Conservation (phyloP, 129 eudicot genomes). For the Lactuca sativa region DNA sequence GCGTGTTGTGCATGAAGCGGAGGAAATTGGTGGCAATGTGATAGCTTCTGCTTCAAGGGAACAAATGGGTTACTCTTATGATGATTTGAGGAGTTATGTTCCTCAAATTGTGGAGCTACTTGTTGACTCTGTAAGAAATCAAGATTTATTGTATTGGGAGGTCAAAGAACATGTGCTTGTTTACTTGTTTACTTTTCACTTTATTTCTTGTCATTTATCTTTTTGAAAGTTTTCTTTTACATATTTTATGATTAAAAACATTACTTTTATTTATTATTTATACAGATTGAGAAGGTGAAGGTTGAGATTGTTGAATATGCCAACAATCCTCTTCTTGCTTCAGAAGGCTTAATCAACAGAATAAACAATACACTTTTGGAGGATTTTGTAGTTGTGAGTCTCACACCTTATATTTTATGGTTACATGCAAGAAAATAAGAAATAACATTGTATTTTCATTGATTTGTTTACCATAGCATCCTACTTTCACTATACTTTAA, state of each 20-base stretch:
- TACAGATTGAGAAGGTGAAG: constrained; percentile 64
- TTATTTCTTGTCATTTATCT: neutral
- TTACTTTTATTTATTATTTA: neutral
- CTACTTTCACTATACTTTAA: too few relatives aligned
- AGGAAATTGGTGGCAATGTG: constrained; percentile 85
- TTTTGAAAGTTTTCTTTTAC: neutral
- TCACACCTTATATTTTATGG: too few relatives aligned
- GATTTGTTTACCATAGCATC: too few relatives aligned
- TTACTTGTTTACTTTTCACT: neutral
- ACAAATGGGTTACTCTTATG: constrained; percentile 75
- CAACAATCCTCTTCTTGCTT: constrained; percentile 72
- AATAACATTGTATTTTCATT: too few relatives aligned
- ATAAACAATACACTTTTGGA: too few relatives aligned
- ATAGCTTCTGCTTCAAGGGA: constrained; percentile 75
- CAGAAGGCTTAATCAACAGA: constrained; percentile 32
- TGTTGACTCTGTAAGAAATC: constrained; percentile 70
- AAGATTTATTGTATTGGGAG: constrained; percentile 88
- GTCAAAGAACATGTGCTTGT: constrained; percentile 75
- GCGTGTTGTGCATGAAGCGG: constrained; percentile 84
- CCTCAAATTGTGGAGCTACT: constrained; percentile 42
- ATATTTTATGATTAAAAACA: neutral
- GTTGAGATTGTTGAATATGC: constrained; percentile 62
- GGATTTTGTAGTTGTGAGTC: too few relatives aligned
- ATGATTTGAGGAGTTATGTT: constrained; percentile 71
- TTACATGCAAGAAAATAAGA: too few relatives aligned